Evolutionary conservation across 495 filamentous ascomycete genomes (phyloP), one percentile per base, ranked within the genome.

Genomic region (Tuber brumale): DNA sequence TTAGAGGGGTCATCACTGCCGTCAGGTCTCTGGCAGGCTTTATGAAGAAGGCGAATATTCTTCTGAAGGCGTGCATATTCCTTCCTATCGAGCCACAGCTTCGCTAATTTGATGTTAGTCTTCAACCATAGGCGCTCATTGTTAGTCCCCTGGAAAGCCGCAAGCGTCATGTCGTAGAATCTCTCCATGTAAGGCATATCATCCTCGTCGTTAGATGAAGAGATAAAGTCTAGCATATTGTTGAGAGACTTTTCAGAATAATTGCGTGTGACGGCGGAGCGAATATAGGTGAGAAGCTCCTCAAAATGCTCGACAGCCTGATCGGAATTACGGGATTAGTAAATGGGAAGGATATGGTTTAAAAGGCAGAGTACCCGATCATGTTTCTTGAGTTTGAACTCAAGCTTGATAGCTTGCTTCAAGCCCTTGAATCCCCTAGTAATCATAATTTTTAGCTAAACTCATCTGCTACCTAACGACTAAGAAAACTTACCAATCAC

Each of bases 201-300:
- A 72, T 87, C 88, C 21, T 91, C 89, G 79, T 93, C 91, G 81
- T 94, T 95, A 41, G 93, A 92, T 16, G 84, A 82, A 0, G 83
- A 83, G 82, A 99, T 96, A 84, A 91, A 97, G 85, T 98, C 97
- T 43, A 99, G 93, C 91, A 99, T 97, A 83, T 97, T 99, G 86
- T 97, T 97, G 85, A 99, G 97, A 16, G 95, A 97, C 84, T 98
- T 99, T 84, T 99, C 95, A 14, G 96, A 97, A 84, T 98, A 97
- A 84, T 98, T 99, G 73, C 95, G 92, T 39, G 96, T 98, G 72
- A 98, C 95, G 37, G 95, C 94, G 41, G 93, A 95, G 83, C 94
- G 96, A 85, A 98, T 94, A 83, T 98, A 99, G 46, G 94, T 98
- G 76, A 99, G 90, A 42, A 99, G 93, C 84, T 98, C 94, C 75